Conservation (phyloP, 2,329 filamentous ascomycete genomes). For the Lachnellula cervina region DNA sequence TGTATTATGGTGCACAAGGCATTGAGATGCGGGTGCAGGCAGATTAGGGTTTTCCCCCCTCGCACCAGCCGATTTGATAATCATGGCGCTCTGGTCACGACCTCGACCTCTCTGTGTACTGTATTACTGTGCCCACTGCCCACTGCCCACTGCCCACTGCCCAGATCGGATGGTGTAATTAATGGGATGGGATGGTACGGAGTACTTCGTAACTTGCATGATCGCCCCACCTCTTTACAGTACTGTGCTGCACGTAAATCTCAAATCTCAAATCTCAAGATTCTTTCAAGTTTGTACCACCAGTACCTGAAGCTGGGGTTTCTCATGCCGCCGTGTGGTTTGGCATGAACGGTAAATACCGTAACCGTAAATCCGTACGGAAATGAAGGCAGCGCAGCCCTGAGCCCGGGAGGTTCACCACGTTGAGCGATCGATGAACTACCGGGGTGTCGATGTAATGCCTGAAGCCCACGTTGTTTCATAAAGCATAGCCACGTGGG, state of each 20-base stretch:
- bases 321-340: no score
- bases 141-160: neutral
- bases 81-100: neutral
- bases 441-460: neutral
- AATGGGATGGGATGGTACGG: neutral
- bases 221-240: neutral
- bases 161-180: neutral
- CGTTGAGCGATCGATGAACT: neutral
- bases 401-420: no score
- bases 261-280: no score
- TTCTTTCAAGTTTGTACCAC: no score
- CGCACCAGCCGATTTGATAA: neutral
- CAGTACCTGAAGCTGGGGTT: no score
- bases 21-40: neutral
- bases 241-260: neutral
- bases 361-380: no score
- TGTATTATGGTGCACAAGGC: slow-evolving; percentile 2
- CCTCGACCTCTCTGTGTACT: no score
- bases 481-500: no score
- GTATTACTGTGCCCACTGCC: neutral
- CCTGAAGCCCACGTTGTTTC: neutral
- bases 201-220: neutral
- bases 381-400: no score
- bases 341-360: no score
- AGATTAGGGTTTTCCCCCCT: neutral